These are phyloP conservation scores for Paramecium tetraurelia DNA, from an alignment of 73 alveolate species.

Conservation along the genomic window DNA sequence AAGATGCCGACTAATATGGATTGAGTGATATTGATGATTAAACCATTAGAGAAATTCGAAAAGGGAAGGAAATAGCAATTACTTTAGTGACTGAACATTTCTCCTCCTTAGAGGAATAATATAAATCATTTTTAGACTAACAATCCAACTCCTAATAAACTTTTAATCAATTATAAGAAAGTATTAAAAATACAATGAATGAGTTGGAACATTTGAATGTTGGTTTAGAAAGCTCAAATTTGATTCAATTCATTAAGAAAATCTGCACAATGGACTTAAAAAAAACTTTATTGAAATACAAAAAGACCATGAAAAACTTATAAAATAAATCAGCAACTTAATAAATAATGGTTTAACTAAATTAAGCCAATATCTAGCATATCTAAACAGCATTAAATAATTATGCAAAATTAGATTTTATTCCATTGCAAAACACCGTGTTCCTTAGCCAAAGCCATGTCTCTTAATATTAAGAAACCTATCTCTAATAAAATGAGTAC, in stretches of 20 bases:
- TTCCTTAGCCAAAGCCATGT: background rate
- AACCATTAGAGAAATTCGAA: background rate
- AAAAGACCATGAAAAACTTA: background rate
- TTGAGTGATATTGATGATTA: background rate
- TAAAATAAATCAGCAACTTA: background rate
- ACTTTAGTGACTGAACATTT: background rate
- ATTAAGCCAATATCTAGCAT: background rate
- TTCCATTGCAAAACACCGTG: background rate
- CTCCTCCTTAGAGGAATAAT: background rate
- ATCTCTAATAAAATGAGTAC: background rate
- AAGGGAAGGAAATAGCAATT: background rate
- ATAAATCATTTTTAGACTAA: background rate
- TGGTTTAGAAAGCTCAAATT: constrained; percentile 1
- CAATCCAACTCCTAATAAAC: background rate
- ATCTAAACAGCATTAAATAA: background rate
- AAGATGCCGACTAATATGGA: background rate
- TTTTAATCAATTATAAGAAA: background rate
- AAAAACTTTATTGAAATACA: background rate
- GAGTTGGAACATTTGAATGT: background rate
- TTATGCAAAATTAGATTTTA: background rate
- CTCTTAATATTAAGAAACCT: background rate
- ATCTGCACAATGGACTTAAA: background rate
- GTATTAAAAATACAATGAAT: background rate
- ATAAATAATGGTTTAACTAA: background rate
- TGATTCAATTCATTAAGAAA: background rate